These are phyloP conservation scores for Lactifluus volemus DNA, from an alignment of 768 basidiomycete species.

Conservation along the genomic window DNA sequence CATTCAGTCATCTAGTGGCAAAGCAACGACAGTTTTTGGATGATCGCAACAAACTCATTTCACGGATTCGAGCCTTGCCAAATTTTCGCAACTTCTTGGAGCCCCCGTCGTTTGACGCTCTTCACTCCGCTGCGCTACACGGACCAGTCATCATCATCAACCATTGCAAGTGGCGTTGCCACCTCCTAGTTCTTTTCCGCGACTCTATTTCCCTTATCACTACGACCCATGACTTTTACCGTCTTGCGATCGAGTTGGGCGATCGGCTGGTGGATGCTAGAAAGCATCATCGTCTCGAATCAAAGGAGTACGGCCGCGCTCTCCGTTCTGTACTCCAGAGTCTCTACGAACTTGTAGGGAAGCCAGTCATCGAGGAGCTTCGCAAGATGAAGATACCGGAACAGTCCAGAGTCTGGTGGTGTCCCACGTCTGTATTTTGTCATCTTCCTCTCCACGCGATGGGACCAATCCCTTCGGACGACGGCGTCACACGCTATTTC, in stretches of 20 bases:
- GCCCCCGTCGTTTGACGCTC: neutral
- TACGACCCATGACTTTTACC: neutral
- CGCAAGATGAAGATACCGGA: neutral
- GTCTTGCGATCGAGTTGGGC: neutral
- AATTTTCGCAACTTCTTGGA: neutral
- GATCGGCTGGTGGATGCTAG: neutral
- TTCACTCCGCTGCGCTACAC: neutral
- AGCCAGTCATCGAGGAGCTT: neutral
- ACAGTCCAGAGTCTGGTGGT: neutral
- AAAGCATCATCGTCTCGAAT: neutral
- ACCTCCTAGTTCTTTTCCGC: neutral
- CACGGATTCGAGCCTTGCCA: neutral
- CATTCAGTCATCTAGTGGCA: neutral
- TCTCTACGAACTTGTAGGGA: neutral
- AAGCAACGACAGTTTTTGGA: neutral
- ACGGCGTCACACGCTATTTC: too few species aligned
- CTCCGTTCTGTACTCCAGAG: neutral
- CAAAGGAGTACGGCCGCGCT: neutral
- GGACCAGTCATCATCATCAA: slow-evolving; percentile 9
- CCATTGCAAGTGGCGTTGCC: neutral
- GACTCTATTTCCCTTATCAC: neutral
- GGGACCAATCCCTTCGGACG: too few species aligned
- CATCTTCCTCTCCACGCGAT: neutral
- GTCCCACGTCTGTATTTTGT: neutral
- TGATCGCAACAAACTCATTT: neutral